phyloP scores from a whole-genome alignment of 2,329 filamentous ascomycete species.

The Mycosphaerella sp. region DNA sequence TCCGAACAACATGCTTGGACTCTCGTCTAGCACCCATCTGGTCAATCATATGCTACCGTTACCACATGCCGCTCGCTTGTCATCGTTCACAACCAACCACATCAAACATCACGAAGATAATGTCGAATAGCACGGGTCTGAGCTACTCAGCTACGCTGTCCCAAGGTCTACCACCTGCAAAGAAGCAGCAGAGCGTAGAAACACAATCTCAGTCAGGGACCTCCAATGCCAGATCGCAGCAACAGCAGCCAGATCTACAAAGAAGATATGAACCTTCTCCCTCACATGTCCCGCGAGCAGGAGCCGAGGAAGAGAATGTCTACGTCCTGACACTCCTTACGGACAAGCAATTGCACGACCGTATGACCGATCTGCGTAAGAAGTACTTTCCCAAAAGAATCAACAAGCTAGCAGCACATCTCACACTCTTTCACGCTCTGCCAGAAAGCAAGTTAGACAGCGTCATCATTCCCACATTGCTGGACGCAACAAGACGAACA shows the following conservation, averaged over 20 bases:
- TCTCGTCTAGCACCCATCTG: no score
- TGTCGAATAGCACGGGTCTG: constrained; percentile 6
- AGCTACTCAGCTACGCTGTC: constrained; percentile 12
- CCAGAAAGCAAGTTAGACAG: constrained; percentile 37
- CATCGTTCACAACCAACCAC: background rate
- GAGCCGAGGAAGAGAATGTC: constrained; percentile 34
- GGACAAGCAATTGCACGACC: constrained; percentile 35
- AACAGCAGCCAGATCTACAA: background rate
- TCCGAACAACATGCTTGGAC: no score
- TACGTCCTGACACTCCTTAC: constrained; percentile 42
- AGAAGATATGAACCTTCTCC: constrained; percentile 14
- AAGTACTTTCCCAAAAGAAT: constrained; percentile 40
- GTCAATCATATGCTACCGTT: background rate
- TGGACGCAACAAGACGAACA: constrained; percentile 28
- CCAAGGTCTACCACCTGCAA: constrained; percentile 5
- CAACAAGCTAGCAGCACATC: constrained; percentile 41
- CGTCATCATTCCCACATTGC: constrained; percentile 33
- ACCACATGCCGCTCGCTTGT: background rate
- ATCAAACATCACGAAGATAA: background rate
- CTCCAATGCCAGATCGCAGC: background rate
- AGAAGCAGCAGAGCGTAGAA: background rate
- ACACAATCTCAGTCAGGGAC: background rate
- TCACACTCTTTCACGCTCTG: constrained; percentile 44
- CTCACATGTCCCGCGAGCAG: constrained; percentile 31
- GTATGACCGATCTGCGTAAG: constrained; percentile 37